Evolutionary conservation across 106 monocot species (phyloP).

Genomic region (Platanthera guangdongensis): DNA sequence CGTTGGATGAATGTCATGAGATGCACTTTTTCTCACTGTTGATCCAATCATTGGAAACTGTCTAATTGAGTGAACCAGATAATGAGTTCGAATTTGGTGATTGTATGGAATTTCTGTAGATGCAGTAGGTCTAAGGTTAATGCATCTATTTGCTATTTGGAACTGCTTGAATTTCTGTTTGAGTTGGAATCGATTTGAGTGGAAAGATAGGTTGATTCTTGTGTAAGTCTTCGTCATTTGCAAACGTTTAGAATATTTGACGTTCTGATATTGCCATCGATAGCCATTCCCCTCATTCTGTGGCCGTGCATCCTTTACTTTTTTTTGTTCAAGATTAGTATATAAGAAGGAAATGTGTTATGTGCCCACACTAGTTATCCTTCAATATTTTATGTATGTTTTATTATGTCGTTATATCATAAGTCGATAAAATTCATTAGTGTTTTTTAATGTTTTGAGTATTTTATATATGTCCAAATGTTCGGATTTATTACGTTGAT

Average conservation of each 20-base stretch:
- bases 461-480: no score
- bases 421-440: no score
- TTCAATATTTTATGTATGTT: no score
- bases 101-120: no score
- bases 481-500: no score
- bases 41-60: background rate
- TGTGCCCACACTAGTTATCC: no score
- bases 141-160: background rate
- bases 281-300: background rate
- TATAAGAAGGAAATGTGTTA: no score
- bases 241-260: background rate
- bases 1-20: constrained; percentile 10
- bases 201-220: background rate
- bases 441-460: no score
- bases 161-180: background rate
- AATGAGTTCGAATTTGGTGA: background rate
- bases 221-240: background rate
- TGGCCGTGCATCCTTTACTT: background rate
- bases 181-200: background rate
- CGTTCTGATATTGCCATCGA: background rate
- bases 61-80: background rate
- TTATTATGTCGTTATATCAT: no score
- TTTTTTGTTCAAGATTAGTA: background rate
- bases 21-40: background rate
- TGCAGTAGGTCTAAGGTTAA: no score